Percentiles rank a stretch among this genome's conserved stretches.
Evolutionary conservation across 2,329 filamentous ascomycete species (phyloP).

Genomic region (Pseudogymnoascus sp.): DNA sequence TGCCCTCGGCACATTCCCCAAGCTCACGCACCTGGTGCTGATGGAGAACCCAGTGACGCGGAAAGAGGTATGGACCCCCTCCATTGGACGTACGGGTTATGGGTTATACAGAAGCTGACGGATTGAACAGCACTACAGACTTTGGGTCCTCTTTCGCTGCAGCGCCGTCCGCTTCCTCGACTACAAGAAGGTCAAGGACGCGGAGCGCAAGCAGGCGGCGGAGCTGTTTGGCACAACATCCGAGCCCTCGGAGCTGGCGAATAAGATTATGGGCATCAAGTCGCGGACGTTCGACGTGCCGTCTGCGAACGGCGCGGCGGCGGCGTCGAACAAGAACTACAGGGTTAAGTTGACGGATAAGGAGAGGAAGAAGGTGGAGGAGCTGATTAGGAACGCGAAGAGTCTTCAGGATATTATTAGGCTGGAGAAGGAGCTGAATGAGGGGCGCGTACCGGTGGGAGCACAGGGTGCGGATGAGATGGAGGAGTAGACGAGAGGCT

Average conservation of each 20-base stretch:
- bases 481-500: conserved; percentile 45
- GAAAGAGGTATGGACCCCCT: conserved; percentile 67
- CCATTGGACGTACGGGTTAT: not conserved
- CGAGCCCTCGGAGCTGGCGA: conserved; percentile 72
- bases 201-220: conserved; percentile 65
- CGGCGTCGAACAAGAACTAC: conserved; percentile 53
- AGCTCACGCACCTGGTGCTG: conserved; percentile 72
- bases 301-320: conserved; percentile 38
- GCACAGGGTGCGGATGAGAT: conserved; percentile 50
- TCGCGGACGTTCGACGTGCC: conserved; percentile 63
- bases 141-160: conserved; percentile 83
- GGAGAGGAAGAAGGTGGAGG: conserved; percentile 78
- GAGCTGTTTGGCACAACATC: conserved; percentile 77
- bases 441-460: conserved; percentile 73
- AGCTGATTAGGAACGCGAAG: conserved; percentile 80
- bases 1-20: conserved; percentile 59
- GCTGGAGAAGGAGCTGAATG: conserved; percentile 84
- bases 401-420: conserved; percentile 83
- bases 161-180: conserved; percentile 84
- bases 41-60: conserved; percentile 83
- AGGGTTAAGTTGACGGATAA: conserved; percentile 78
- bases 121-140: conserved; percentile 68
- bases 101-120: conserved; percentile 10
- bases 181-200: conserved; percentile 82
- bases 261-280: conserved; percentile 77